Evolutionary conservation across 2,329 filamentous ascomycete species (phyloP).

Genomic region (Paraphaeosphaeria minitans): DNA sequence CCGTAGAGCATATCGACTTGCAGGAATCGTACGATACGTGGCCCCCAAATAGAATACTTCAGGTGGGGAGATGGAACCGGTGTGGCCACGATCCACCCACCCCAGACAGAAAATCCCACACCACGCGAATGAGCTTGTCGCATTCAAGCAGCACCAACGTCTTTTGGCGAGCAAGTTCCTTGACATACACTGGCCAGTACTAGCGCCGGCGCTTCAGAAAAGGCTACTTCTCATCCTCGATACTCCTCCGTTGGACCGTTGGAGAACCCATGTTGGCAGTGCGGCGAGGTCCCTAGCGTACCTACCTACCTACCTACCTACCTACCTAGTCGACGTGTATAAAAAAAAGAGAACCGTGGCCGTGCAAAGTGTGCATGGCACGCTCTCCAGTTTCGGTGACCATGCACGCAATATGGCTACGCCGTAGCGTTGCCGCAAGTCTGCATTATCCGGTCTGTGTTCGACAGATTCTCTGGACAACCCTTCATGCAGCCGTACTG

Average conservation of each 20-base stretch:
- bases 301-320: too few relatives aligned
- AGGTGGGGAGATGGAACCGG: background rate
- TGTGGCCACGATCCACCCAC: conserved; percentile 1
- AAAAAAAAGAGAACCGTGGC: background rate
- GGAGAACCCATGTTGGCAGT: background rate
- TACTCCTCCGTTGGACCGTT: too few relatives aligned
- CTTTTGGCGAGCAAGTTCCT: background rate
- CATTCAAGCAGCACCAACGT: conserved; percentile 3
- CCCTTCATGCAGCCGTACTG: background rate
- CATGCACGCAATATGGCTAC: conserved; percentile 7
- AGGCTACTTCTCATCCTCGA: background rate
- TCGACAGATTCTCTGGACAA: background rate
- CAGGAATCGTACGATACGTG: background rate
- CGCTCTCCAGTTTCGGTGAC: background rate
- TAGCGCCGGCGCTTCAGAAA: background rate
- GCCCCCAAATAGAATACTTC: background rate
- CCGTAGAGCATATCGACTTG: background rate
- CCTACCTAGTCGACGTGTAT: background rate
- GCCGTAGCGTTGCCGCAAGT: background rate
- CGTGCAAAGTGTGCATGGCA: background rate
- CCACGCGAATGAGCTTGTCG: conserved; percentile 10
- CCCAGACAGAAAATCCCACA: background rate
- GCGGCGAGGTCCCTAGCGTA: background rate
- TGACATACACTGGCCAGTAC: too few relatives aligned
- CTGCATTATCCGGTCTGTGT: conserved; percentile 2